These are phyloP conservation scores for Haplosporangium sp. DNA, from an alignment of 371 early-diverging fungal genomes.

Conservation along the genomic window DNA sequence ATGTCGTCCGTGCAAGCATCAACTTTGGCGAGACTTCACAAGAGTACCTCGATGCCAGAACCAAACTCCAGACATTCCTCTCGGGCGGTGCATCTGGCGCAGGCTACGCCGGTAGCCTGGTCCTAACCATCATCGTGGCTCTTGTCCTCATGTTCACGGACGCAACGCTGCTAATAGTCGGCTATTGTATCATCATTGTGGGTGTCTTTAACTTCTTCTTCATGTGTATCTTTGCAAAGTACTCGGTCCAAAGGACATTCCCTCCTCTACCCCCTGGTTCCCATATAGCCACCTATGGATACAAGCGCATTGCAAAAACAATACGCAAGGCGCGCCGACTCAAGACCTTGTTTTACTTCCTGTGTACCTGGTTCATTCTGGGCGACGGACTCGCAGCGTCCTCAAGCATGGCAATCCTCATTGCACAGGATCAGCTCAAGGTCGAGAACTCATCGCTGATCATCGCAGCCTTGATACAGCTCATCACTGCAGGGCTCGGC, in stretches of 20 bases:
- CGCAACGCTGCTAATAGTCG: slow-evolving; percentile 18
- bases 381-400: slow-evolving; percentile 37
- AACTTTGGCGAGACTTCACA: slow-evolving; percentile 20
- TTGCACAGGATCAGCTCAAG: slow-evolving; percentile 39
- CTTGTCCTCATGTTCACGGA: slow-evolving; percentile 30
- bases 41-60: slow-evolving; percentile 32
- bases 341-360: slow-evolving; percentile 37
- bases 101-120: slow-evolving; percentile 35
- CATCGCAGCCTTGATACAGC: slow-evolving; percentile 28
- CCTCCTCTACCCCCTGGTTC: slow-evolving; percentile 40
- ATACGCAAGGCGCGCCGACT: slow-evolving; percentile 32
- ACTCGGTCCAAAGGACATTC: slow-evolving; percentile 31
- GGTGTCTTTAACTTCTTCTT: slow-evolving; percentile 20
- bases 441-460: slow-evolving; percentile 27
- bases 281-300: slow-evolving; percentile 23
- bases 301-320: slow-evolving; percentile 39
- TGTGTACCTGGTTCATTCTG: slow-evolving; percentile 42
- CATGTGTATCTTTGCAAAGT: slow-evolving; percentile 13
- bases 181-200: slow-evolving; percentile 35
- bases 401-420: slow-evolving; percentile 47
- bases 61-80: slow-evolving; percentile 36
- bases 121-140: slow-evolving; percentile 34
- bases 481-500: slow-evolving; percentile 29
- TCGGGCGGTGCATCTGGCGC: slow-evolving; percentile 46
- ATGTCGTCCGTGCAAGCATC: slow-evolving; percentile 38